Conservation (phyloP, 495 filamentous ascomycete species). For the Penicillium chermesinum region DNA sequence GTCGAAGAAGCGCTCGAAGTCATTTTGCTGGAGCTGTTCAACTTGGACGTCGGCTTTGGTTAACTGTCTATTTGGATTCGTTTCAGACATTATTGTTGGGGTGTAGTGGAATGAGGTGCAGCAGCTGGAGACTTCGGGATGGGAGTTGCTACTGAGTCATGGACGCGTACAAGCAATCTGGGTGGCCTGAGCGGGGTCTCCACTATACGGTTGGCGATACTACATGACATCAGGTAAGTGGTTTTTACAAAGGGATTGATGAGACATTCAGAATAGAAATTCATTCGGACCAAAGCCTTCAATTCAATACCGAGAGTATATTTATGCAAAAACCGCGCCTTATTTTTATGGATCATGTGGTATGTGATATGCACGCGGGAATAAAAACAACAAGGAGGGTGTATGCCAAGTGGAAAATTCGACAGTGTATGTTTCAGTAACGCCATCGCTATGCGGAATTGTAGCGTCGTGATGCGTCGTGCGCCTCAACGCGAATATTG, state of each 20-base stretch:
- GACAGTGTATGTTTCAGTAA: conserved; percentile 17
- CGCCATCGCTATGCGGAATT: conserved; percentile 45
- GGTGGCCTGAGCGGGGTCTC: too few species aligned
- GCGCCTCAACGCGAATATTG: conserved; percentile 59
- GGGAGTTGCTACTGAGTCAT: too few species aligned
- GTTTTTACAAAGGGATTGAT: too few species aligned
- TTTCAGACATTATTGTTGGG: neutral
- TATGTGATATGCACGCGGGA: conserved; percentile 22
- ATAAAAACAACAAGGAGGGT: conserved; percentile 13
- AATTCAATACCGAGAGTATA: neutral
- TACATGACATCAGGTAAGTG: too few species aligned
- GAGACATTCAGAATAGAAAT: too few species aligned
- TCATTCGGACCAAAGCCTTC: neutral
- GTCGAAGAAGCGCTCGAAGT: neutral
- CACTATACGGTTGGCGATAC: too few species aligned
- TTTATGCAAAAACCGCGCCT: conserved; percentile 12
- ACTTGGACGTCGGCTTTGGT: neutral
- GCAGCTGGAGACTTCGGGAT: too few species aligned
- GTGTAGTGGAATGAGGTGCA: neutral
- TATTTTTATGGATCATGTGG: conserved; percentile 4
- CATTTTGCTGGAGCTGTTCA: neutral
- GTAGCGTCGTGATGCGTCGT: conserved; percentile 53
- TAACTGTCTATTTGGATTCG: neutral
- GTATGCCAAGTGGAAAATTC: conserved; percentile 10
- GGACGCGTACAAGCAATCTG: too few species aligned